A percentile compares a stretch with the other conserved stretches of the same genome.
These are phyloP conservation scores for Penicillium sp. DNA, from an alignment of 2,329 filamentous ascomycete species.

Conservation along the genomic window DNA sequence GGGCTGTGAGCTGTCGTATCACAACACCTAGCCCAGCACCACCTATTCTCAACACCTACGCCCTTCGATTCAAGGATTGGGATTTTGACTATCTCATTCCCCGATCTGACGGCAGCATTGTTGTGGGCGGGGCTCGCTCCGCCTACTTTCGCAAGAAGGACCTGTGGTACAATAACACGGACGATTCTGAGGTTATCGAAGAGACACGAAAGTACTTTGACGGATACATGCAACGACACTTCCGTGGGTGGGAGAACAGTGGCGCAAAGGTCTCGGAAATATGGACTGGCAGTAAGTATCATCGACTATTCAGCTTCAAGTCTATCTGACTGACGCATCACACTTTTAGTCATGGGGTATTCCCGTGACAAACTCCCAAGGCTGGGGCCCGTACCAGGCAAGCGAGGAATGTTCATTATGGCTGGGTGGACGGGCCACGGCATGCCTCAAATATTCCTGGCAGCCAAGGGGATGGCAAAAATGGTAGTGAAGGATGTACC, in stretches of 20 bases:
- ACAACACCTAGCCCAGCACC: background rate
- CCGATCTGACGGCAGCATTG: slow-evolving; percentile 49
- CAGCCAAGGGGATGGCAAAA: background rate
- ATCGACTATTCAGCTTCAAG: no score
- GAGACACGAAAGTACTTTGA: slow-evolving; percentile 40
- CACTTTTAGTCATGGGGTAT: background rate
- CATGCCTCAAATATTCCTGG: background rate
- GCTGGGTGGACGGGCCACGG: background rate
- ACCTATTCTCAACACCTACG: slow-evolving; percentile 42
- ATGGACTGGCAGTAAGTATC: slow-evolving; percentile 27
- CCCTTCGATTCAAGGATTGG: slow-evolving; percentile 45
- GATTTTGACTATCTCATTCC: slow-evolving; percentile 56
- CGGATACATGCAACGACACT: slow-evolving; percentile 34
- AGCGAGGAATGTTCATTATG: background rate
- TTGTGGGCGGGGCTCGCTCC: slow-evolving; percentile 62
- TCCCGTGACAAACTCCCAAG: background rate
- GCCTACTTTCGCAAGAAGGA: slow-evolving; percentile 16
- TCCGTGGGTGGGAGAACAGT: slow-evolving; percentile 33
- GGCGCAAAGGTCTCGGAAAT: slow-evolving; percentile 26
- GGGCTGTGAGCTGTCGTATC: background rate
- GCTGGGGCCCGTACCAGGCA: background rate
- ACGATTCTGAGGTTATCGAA: slow-evolving; percentile 37
- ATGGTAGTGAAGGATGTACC: no score
- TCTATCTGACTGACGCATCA: no score
- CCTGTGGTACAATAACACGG: background rate